Percentiles rank a stretch among this genome's conserved stretches.
Conservation (phyloP, 495 filamentous ascomycete species). For the Trichoderma gamsii region DNA sequence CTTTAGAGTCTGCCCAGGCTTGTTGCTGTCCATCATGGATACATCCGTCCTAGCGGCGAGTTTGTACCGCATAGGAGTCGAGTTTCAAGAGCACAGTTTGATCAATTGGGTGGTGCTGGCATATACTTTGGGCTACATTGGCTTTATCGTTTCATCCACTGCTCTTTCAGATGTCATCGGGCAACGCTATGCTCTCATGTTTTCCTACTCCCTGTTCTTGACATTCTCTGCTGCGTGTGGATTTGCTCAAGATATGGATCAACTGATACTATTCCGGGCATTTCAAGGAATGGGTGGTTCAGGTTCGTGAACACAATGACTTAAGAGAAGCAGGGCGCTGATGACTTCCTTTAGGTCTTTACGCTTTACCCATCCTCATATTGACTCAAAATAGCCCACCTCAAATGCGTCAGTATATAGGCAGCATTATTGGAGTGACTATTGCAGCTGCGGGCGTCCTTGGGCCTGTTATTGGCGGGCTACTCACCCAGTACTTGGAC, state of each 20-base stretch:
- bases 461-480: conserved; percentile 60
- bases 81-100: conserved; percentile 29
- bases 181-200: conserved; percentile 40
- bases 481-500: conserved; percentile 50
- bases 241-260: conserved; percentile 35
- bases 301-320: conserved; percentile 23
- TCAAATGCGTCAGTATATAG: conserved; percentile 31
- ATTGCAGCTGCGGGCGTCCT: conserved; percentile 33
- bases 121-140: conserved; percentile 41
- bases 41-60: conserved; percentile 43
- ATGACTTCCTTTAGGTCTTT: conserved; percentile 27
- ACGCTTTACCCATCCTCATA: conserved; percentile 49
- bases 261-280: conserved; percentile 42
- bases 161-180: conserved; percentile 50
- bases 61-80: conserved; percentile 36
- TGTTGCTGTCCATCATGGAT: conserved; percentile 39
- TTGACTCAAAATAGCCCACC: conserved; percentile 45
- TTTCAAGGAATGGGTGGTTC: conserved; percentile 43
- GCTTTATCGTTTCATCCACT: conserved; percentile 42
- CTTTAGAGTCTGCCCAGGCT: conserved; percentile 22
- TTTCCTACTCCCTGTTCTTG: conserved; percentile 46
- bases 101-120: conserved; percentile 45
- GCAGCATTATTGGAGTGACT: conserved; percentile 26
- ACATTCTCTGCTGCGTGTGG: conserved; percentile 51
- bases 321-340: neutral